phyloP scores from a whole-genome alignment of 1,284 basidiomycete species.

The Leccinum proliferum region DNA sequence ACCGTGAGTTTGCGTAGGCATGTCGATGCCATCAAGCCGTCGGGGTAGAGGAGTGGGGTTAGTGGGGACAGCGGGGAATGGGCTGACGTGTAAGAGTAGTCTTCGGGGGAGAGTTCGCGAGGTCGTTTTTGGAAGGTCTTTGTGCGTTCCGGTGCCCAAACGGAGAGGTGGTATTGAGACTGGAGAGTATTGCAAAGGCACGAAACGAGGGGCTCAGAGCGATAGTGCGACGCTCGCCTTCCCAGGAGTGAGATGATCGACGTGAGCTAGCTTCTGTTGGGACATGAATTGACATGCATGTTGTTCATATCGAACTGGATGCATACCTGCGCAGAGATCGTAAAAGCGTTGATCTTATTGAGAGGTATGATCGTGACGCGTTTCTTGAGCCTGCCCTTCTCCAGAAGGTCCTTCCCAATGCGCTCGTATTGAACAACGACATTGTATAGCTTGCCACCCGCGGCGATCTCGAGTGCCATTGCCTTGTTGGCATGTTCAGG shows the following conservation, averaged over 20 bases:
- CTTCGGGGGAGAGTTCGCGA: too few species aligned
- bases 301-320: neutral
- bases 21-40: too few species aligned
- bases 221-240: constrained; percentile 88
- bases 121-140: too few species aligned
- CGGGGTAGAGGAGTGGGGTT: too few species aligned
- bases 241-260: constrained; percentile 57
- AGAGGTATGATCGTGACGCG: constrained; percentile 93
- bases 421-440: constrained; percentile 91
- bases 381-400: constrained; percentile 81
- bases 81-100: too few species aligned
- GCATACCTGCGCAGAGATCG: constrained; percentile 58
- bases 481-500: constrained; percentile 71
- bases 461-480: constrained; percentile 92
- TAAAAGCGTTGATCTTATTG: constrained; percentile 82
- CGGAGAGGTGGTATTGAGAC: too few species aligned
- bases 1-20: too few species aligned
- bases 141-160: too few species aligned
- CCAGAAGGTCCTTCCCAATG: constrained; percentile 82
- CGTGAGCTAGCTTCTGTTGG: constrained; percentile 69
- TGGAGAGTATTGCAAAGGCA: too few species aligned
- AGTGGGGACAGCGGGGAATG: too few species aligned
- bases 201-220: constrained; percentile 31
- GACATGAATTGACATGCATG: neutral
- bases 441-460: constrained; percentile 91